Evolutionary conservation across 495 filamentous ascomycete species (phyloP), one percentile per base, ranked within the genome.

Genomic region (Penicillium diatomitis): DNA sequence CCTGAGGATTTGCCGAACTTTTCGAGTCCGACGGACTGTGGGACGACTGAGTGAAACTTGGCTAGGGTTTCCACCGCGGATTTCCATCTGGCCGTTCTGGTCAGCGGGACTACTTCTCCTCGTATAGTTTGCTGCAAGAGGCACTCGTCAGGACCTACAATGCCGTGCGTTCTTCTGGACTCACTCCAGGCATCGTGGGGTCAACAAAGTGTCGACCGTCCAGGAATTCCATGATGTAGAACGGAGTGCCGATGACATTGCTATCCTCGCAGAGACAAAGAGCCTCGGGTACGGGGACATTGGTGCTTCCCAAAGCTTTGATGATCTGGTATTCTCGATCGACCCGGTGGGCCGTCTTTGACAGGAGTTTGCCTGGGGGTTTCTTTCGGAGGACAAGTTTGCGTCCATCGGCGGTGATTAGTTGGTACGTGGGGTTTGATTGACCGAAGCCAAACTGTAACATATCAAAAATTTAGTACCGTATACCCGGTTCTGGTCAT

Each of bases 221-320:
- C 44, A 96, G 72, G 62, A 90, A 96, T 52, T 86, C 81, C 91
- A 98, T 96, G 52, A 97, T 86, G 67, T 96, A 97, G 67, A 98
- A 98, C 9, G 87, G 78, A 4, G 90, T 97, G 28, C 88, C 92
- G 54, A 97, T 72, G 4, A 98, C 80, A 34, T 55, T 66, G 34
- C 63, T 58, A 63, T 98, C 91, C 55, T 90, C 81, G 69, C 92
- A 98, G 8, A 97, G 79, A 59, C 85, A 87, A 61, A 89, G 84
- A 3, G 88, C 79, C 63, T 80, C 84, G 9, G 92, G 91, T 0
- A 94, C 88, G 0, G 90, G 89, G 30, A 98, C 89, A 63, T 88
- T 81, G 11, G 86, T 91, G 20, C 70, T 60, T 28, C 80, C 79
- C 11, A 98, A 75, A 1, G 91, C 90, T 61, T 86, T 79, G 59